phyloP scores from a whole-genome alignment of 192 early-diverging fungal genomes.

The Coemansia sp. region DNA sequence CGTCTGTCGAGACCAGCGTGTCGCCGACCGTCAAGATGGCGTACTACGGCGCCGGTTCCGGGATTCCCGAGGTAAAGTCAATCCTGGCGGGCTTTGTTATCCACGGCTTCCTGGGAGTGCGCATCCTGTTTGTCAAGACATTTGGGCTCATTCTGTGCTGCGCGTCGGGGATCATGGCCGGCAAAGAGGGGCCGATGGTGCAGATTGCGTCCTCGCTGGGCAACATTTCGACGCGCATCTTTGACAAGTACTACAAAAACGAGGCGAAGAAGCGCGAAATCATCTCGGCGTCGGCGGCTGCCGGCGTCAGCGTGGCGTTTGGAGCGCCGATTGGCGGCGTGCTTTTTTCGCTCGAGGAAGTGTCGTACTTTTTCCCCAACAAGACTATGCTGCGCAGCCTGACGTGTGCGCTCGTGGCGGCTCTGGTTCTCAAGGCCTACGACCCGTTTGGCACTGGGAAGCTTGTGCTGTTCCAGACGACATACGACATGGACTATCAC shows the following conservation, averaged over 20 bases:
- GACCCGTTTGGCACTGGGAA: slow-evolving; percentile 56
- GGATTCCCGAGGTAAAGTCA: slow-evolving; percentile 93
- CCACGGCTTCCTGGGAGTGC: slow-evolving; percentile 83
- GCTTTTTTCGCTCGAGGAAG: slow-evolving; percentile 90
- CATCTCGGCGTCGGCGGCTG: slow-evolving; percentile 86
- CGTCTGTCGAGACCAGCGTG: slow-evolving; percentile 48
- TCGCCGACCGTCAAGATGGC: slow-evolving; percentile 59
- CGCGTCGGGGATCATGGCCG: slow-evolving; percentile 81
- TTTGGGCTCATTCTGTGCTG: slow-evolving; percentile 83
- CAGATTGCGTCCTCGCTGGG: slow-evolving; percentile 90
- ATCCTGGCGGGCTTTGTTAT: slow-evolving; percentile 95
- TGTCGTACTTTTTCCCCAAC: slow-evolving; percentile 77
- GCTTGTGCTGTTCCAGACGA: slow-evolving; percentile 60
- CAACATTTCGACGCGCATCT: slow-evolving; percentile 81
- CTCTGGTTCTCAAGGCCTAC: slow-evolving; percentile 56
- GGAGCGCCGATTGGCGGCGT: slow-evolving; percentile 97
- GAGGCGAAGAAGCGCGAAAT: slow-evolving; percentile 94
- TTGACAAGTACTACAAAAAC: slow-evolving; percentile 89
- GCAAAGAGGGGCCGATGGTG: slow-evolving; percentile 94
- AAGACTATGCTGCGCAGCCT: slow-evolving; percentile 66
- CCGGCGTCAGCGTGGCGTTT: slow-evolving; percentile 94
- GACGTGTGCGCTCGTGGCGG: slow-evolving; percentile 65
- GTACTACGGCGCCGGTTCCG: slow-evolving; percentile 92
- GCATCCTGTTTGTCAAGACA: slow-evolving; percentile 88
- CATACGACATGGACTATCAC: slow-evolving; percentile 67